Percentiles rank a stretch among this genome's conserved stretches.
These are phyloP conservation scores for Arabis hirsuta DNA, from an alignment of 345 rosid species.

Conservation along the genomic window DNA sequence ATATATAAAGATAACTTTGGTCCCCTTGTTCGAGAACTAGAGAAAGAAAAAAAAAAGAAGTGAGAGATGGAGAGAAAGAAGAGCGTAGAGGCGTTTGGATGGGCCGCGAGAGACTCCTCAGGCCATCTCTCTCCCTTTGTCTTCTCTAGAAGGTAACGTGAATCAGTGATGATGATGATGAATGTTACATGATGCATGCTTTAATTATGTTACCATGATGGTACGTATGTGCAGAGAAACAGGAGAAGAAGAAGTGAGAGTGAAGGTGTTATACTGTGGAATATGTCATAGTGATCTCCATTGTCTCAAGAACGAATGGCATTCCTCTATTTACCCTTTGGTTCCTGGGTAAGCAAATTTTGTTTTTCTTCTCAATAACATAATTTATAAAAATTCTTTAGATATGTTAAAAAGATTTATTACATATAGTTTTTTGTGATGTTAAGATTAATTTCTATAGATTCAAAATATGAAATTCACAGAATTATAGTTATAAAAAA, in stretches of 20 bases:
- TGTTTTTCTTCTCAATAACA: background rate
- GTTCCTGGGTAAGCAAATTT: conserved; percentile 63
- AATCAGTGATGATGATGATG: background rate
- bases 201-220: conserved; percentile 14
- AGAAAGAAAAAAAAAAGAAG: conserved; percentile 10
- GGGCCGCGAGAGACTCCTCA: conserved; percentile 66
- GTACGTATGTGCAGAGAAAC: conserved; percentile 50
- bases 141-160: conserved; percentile 60
- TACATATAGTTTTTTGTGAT: background rate
- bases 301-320: conserved; percentile 58
- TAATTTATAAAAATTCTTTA: background rate
- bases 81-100: conserved; percentile 50
- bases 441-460: background rate
- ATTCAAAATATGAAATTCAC: background rate
- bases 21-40: background rate
- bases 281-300: conserved; percentile 74
- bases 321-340: conserved; percentile 55
- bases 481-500: background rate
- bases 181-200: conserved; percentile 29
- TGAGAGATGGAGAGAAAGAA: conserved; percentile 33
- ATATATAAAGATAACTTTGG: conserved; percentile 11
- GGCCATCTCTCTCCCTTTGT: conserved; percentile 66
- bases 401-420: background rate
- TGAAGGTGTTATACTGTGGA: conserved; percentile 71
- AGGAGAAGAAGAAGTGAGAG: conserved; percentile 62